Evolutionary conservation across 1,284 basidiomycete species (phyloP).

Genomic region (Sanguinoderma infundibulare): DNA sequence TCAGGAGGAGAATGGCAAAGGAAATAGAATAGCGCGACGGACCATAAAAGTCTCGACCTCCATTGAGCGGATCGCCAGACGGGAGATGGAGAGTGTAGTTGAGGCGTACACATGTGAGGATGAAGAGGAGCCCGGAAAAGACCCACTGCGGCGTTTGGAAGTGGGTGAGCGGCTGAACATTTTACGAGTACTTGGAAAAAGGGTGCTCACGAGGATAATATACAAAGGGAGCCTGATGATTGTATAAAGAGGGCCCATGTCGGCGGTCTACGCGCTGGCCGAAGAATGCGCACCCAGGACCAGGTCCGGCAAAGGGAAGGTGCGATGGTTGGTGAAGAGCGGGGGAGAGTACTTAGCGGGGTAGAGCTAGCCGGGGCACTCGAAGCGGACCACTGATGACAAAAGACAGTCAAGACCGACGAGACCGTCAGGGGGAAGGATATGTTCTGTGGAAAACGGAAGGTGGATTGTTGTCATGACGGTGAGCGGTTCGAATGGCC

Average conservation of each 20-base stretch:
- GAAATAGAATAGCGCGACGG: not conserved
- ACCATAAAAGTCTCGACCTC: slow-evolving; percentile 66
- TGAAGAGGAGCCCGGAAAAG: slow-evolving; percentile 60
- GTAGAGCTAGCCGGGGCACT: not conserved
- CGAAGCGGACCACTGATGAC: not conserved
- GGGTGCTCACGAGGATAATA: slow-evolving; percentile 23
- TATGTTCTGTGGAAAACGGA: not conserved
- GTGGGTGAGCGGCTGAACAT: not conserved
- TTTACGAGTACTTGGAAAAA: not conserved
- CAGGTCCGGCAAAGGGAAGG: not conserved
- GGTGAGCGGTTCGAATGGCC: not conserved
- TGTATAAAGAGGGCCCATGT: slow-evolving; percentile 19
- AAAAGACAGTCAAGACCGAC: not conserved
- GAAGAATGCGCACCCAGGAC: not conserved
- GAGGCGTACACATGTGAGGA: slow-evolving; percentile 59
- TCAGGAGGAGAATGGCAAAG: too few species aligned
- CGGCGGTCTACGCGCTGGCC: slow-evolving; percentile 23
- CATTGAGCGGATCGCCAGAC: slow-evolving; percentile 58
- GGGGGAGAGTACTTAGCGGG: not conserved
- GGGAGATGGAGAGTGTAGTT: slow-evolving; percentile 69
- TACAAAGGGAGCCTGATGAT: slow-evolving; percentile 28
- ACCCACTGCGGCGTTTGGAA: slow-evolving; percentile 43
- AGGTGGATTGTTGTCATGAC: not conserved
- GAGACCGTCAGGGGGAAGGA: not conserved
- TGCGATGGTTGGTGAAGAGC: too few species aligned